Evolutionary conservation across 2,329 filamentous ascomycete genomes (phyloP).

Genomic region (Aspergillus sp.): DNA sequence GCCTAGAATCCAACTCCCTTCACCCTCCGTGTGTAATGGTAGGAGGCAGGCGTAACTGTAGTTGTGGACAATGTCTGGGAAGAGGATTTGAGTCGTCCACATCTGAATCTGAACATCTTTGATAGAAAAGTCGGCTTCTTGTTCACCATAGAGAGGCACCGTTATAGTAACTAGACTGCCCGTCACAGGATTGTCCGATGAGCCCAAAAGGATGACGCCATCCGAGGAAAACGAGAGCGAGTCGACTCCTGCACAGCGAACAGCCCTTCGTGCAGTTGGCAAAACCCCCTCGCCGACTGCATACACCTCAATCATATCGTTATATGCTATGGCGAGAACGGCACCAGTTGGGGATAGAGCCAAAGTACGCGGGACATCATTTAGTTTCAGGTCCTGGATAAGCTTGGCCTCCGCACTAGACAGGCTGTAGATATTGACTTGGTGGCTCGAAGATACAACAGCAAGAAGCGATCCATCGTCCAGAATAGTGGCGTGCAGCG

Average conservation of each 20-base stretch:
- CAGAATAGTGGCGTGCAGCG: constrained; percentile 73
- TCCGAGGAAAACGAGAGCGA: constrained; percentile 73
- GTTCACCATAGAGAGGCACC: constrained; percentile 72
- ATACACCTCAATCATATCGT: constrained; percentile 85
- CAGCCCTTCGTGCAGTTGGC: constrained; percentile 68
- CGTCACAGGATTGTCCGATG: constrained; percentile 64
- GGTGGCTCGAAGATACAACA: constrained; percentile 77
- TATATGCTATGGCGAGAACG: constrained; percentile 80
- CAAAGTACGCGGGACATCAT: constrained; percentile 75
- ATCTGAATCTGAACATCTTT: constrained; percentile 68
- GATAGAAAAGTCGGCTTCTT: constrained; percentile 49
- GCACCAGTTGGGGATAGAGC: constrained; percentile 78
- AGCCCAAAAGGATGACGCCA: constrained; percentile 75
- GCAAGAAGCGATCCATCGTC: constrained; percentile 76
- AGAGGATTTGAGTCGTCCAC: constrained; percentile 84
- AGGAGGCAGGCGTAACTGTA: constrained; percentile 76
- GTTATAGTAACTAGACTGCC: constrained; percentile 75
- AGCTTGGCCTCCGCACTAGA: constrained; percentile 63
- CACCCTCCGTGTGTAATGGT: constrained; percentile 49
- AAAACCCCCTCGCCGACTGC: constrained; percentile 66
- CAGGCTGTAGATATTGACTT: constrained; percentile 83
- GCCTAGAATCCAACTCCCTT: constrained; percentile 74
- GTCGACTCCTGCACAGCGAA: constrained; percentile 77
- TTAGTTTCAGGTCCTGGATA: constrained; percentile 72
- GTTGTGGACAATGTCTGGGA: constrained; percentile 75